These are phyloP conservation scores for Colletotrichum sojae DNA, from an alignment of 2,329 filamentous ascomycete genomes.

Conservation along the genomic window DNA sequence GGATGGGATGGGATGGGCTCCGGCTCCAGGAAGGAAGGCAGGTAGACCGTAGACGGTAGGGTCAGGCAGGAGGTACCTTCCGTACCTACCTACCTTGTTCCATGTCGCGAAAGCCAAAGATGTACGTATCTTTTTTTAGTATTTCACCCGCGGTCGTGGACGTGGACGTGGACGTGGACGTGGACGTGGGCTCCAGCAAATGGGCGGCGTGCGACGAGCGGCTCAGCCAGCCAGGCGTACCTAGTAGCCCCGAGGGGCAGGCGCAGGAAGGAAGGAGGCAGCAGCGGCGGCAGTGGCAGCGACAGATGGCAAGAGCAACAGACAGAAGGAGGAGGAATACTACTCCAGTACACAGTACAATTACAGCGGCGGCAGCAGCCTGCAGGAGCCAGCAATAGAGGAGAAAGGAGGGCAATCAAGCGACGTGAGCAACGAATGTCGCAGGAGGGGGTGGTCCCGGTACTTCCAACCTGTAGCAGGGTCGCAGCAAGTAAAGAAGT, in stretches of 20 bases:
- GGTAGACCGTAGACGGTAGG: not conserved
- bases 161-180: not conserved
- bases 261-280: conserved; percentile 6
- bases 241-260: not conserved
- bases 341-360: no score
- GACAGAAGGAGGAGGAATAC: not conserved
- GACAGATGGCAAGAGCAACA: not conserved
- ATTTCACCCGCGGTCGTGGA: not conserved
- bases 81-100: conserved; percentile 8
- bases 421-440: conserved; percentile 13
- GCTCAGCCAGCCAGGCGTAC: not conserved
- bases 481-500: conserved; percentile 12
- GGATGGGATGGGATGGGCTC: no score
- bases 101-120: conserved; percentile 1
- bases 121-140: no score
- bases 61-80: not conserved
- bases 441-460: not conserved
- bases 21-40: no score
- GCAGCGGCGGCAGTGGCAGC: not conserved
- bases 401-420: not conserved
- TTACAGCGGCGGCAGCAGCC: no score
- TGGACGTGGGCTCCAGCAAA: not conserved
- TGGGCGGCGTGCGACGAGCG: not conserved
- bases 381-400: not conserved
- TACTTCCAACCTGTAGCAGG: conserved; percentile 9